Base-by-base conservation (phyloP, 148 eudicot genomes). In the Camellia sinensis region DNA sequence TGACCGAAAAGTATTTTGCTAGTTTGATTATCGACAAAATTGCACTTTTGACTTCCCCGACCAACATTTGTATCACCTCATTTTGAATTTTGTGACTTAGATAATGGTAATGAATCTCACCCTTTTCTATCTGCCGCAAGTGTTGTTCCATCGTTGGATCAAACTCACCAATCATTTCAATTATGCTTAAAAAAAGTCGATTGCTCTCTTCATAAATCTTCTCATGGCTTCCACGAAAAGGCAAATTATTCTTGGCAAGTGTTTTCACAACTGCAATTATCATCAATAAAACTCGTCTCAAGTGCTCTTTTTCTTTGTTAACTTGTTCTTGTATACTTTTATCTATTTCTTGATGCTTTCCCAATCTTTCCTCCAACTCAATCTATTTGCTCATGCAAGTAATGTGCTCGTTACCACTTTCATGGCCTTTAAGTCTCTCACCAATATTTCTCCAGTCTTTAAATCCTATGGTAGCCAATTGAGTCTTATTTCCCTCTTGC, bases 111-210 rank as follows among this genome's bases (percentile, higher is more conserved):
- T 46, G 50, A 46, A 46, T 46, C 50, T 46, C 50, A 46, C 50
- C 50, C 50, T 46, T 46, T 46, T 46, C 50, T 46, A 46, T 46
- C 50, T 6, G 50, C 50, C 50, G 50, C 50, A 46, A 46, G 50
- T 46, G 50, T 6, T 46, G 3, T 46, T 46, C 3, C 50, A 46
- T 46, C n/a, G n/a, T 15, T 13, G 2, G 62, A 1, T 59, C 62
- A 59, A 59, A 59, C n/a, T 59, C 5, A 5, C 3, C 56, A 63
- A 41, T 54, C 84, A 78, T 85, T 62, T 85, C 80, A 65, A 84
- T 7, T 19, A 76, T 4, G 9, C 70, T 62, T 44, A 80, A 80
- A 71, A 80, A 80, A 44, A 41, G 75, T 37, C 74, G 60, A 64
- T 80, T 80, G 7, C 53, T 69, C 1, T 76, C 45, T 70, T 80